Evolutionary conservation across 208 protist genomes (phyloP).

Genomic region (Trypanosomatidae sp.): DNA sequence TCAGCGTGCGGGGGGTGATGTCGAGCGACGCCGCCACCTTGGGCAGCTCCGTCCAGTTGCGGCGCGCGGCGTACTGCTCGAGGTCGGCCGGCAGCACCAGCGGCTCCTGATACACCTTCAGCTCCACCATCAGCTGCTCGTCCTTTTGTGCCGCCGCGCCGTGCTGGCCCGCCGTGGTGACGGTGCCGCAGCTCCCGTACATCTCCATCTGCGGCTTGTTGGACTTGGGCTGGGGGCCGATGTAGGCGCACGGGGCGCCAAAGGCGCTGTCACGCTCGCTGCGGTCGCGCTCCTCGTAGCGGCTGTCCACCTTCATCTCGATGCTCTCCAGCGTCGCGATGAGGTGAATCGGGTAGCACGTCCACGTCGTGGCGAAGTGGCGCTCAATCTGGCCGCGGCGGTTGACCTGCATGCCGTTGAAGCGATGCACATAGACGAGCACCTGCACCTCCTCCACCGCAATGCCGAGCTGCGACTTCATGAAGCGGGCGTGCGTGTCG

Average conservation of each 20-base stretch:
- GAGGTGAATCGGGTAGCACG: conserved; percentile 77
- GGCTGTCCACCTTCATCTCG: conserved; percentile 63
- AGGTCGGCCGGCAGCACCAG: conserved; percentile 55
- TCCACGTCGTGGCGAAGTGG: conserved; percentile 72
- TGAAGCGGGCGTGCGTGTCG: conserved; percentile 74
- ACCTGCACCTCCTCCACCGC: conserved; percentile 46
- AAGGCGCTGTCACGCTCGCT: conserved; percentile 41
- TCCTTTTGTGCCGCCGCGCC: conserved; percentile 22
- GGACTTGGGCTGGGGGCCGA: conserved; percentile 66
- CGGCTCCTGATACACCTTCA: conserved; percentile 44
- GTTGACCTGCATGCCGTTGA: conserved; percentile 74
- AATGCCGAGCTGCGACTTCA: conserved; percentile 85
- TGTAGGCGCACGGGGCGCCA: conserved; percentile 65
- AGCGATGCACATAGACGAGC: conserved; percentile 85
- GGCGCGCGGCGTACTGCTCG: conserved; percentile 38
- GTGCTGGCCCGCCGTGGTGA: conserved; percentile 40
- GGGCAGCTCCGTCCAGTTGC: conserved; percentile 75
- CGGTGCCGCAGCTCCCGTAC: conserved; percentile 56
- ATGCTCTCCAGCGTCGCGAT: conserved; percentile 55
- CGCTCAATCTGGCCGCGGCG: conserved; percentile 55
- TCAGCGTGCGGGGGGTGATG: conserved; percentile 53
- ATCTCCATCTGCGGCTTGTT: conserved; percentile 29
- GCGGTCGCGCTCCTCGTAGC: conserved; percentile 75
- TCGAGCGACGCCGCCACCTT: conserved; percentile 57
- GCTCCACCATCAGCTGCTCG: conserved; percentile 36